Evolutionary conservation across 345 rosid genomes (phyloP).

Genomic region (Psidium friedrichsthalianum): DNA sequence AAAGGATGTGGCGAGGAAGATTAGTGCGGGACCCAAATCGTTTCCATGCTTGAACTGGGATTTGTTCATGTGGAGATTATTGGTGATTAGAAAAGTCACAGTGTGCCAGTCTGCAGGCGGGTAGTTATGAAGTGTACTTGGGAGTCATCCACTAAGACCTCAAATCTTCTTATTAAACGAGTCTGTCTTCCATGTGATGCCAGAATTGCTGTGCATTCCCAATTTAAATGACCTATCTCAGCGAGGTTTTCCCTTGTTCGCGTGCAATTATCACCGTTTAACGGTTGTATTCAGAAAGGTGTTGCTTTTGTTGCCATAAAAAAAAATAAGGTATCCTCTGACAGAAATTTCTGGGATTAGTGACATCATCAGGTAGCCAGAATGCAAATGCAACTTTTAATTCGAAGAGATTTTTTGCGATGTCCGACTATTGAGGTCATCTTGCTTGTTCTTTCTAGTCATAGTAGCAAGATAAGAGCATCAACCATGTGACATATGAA

Average conservation of each 20-base stretch:
- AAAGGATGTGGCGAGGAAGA: conserved; percentile 54
- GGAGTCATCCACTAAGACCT: background rate
- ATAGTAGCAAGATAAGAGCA: background rate
- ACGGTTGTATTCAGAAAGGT: background rate
- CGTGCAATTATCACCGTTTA: background rate
- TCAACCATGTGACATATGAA: background rate
- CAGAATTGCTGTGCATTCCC: background rate
- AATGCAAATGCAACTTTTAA: background rate
- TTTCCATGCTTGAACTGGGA: conserved; percentile 79
- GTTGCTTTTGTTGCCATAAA: background rate
- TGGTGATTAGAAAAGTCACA: conserved; percentile 34
- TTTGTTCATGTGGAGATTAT: conserved; percentile 75
- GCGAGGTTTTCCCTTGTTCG: background rate
- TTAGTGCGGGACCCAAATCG: conserved; percentile 68
- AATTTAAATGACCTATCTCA: background rate
- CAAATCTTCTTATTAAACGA: background rate
- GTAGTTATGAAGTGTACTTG: background rate
- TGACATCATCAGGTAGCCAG: background rate
- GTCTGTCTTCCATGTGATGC: background rate
- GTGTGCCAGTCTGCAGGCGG: background rate
- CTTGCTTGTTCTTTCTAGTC: background rate
- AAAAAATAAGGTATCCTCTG: background rate
- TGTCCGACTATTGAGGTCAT: background rate
- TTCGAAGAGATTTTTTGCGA: background rate
- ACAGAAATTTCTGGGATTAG: background rate